Evolutionary conservation across 495 filamentous ascomycete species (phyloP).

Genomic region (Tuber indicum): DNA sequence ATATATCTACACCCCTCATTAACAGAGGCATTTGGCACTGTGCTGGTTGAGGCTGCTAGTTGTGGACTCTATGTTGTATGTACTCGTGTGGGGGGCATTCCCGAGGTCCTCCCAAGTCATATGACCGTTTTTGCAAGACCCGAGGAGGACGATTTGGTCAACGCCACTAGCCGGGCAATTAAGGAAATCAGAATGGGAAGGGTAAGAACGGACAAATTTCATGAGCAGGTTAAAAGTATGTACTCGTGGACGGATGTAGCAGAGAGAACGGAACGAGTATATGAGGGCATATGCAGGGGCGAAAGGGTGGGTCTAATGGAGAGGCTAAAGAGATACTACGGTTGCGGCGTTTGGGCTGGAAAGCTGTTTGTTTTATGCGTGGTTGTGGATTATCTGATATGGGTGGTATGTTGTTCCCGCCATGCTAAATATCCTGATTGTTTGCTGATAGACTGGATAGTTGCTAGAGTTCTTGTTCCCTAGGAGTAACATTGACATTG

Average conservation of each 20-base stretch:
- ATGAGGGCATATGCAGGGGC: slow-evolving; percentile 66
- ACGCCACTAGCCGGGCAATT: slow-evolving; percentile 76
- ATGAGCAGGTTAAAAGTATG: slow-evolving; percentile 95
- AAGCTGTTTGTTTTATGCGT: slow-evolving; percentile 94
- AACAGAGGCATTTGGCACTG: slow-evolving; percentile 95
- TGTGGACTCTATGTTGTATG: slow-evolving; percentile 95
- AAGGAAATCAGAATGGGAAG: slow-evolving; percentile 69
- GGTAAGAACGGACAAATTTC: slow-evolving; percentile 86
- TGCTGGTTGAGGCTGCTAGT: slow-evolving; percentile 91
- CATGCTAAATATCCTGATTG: slow-evolving; percentile 7
- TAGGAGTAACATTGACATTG: slow-evolving; percentile 75
- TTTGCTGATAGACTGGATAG: slow-evolving; percentile 4
- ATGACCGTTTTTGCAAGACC: slow-evolving; percentile 94
- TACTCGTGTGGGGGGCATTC: slow-evolving; percentile 92
- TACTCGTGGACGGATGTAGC: slow-evolving; percentile 97
- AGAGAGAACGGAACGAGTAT: slow-evolving; percentile 84
- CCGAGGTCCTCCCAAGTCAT: slow-evolving; percentile 83
- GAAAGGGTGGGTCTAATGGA: slow-evolving; percentile 67
- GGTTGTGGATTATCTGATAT: slow-evolving; percentile 86
- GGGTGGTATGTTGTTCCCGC: slow-evolving; percentile 51
- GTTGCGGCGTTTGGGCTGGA: slow-evolving; percentile 99
- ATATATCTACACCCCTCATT: slow-evolving; percentile 93
- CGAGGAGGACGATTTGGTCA: slow-evolving; percentile 83
- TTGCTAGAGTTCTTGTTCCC: slow-evolving; percentile 76
- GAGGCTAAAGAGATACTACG: slow-evolving; percentile 89